These are phyloP conservation scores for Brasenia schreberi DNA, from an alignment of 164 flowering plant genomes.

Conservation along the genomic window DNA sequence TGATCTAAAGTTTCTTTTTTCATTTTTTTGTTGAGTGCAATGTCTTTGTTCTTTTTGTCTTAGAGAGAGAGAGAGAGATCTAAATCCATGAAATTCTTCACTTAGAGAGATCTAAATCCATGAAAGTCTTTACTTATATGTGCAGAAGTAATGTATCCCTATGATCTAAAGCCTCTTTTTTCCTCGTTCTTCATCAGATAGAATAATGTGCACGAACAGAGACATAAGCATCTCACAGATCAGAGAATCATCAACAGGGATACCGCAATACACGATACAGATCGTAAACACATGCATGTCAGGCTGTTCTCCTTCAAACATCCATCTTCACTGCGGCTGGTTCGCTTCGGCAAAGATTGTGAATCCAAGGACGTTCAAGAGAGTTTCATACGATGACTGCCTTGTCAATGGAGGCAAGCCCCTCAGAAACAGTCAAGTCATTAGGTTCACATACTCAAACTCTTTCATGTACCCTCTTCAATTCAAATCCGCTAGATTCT, in stretches of 20 bases:
- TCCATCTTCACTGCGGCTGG: constrained; percentile 65
- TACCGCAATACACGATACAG: constrained; percentile 46
- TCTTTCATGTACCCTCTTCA: constrained; percentile 54
- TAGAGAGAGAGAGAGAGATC: neutral
- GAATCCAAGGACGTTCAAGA: constrained; percentile 46
- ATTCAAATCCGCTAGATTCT: constrained; percentile 51
- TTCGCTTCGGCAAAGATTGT: constrained; percentile 53
- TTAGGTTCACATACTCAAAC: constrained; percentile 48
- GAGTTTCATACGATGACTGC: constrained; percentile 52
- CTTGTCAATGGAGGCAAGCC: constrained; percentile 46
- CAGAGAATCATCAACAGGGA: constrained; percentile 36
- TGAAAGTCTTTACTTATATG: neutral
- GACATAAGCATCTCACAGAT: constrained; percentile 63
- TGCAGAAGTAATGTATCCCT: neutral
- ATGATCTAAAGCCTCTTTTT: neutral
- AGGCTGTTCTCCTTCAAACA: constrained; percentile 39
- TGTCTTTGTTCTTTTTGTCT: too few relatives aligned
- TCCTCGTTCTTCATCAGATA: neutral
- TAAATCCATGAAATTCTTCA: neutral
- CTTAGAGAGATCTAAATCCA: neutral
- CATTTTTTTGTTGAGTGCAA: too few relatives aligned
- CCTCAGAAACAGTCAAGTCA: constrained; percentile 27
- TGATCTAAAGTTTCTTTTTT: too few relatives aligned
- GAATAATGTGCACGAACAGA: constrained; percentile 33
- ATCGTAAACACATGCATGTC: constrained; percentile 47